Evolutionary conservation across 2,329 filamentous ascomycete species (phyloP).

Genomic region (Fusarium oligoseptatum): DNA sequence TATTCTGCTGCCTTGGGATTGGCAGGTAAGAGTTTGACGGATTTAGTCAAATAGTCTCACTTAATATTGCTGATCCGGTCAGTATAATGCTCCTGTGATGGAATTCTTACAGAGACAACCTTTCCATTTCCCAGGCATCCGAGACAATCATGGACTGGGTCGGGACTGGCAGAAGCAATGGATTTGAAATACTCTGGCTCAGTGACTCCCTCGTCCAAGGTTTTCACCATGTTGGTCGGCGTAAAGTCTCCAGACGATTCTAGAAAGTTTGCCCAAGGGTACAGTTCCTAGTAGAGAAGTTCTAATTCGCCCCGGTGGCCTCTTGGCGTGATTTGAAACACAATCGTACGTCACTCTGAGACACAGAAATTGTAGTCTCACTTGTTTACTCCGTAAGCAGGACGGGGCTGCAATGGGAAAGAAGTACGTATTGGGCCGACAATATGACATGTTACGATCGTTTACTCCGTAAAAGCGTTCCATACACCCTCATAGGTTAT

Average conservation of each 20-base stretch:
- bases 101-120: not conserved
- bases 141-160: not conserved
- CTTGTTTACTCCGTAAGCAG: not conserved
- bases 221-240: not conserved
- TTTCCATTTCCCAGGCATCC: not conserved
- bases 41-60: not conserved
- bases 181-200: not conserved
- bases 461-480: not conserved
- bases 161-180: not conserved
- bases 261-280: not conserved
- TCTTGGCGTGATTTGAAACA: too few species aligned
- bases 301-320: not conserved
- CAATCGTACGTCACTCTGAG: not conserved
- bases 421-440: too few species aligned
- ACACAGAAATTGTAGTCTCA: not conserved
- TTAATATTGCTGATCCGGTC: not conserved
- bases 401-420: too few species aligned
- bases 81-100: not conserved
- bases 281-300: not conserved
- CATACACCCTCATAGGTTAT: too few species aligned
- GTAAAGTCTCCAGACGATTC: not conserved
- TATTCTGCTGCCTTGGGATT: not conserved
- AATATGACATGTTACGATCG: too few species aligned
- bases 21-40: not conserved
- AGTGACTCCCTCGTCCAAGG: not conserved